phyloP scores from a whole-genome alignment of 2,329 filamentous ascomycete species.

The Tolypocladium amazonense region DNA sequence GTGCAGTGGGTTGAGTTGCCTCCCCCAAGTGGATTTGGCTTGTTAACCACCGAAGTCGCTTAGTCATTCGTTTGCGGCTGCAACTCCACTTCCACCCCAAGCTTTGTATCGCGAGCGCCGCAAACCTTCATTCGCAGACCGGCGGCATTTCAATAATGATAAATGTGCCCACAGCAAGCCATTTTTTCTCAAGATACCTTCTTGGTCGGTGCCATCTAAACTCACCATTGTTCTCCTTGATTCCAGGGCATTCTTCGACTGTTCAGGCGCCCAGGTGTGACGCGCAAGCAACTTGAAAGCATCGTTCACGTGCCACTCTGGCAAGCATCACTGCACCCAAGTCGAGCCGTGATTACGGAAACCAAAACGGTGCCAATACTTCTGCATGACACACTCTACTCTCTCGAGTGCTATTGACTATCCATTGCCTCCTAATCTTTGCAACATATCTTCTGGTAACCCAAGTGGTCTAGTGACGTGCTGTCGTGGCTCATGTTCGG shows the following conservation, averaged over 20 bases:
- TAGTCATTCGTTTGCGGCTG: conserved; percentile 2
- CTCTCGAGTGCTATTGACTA: background rate
- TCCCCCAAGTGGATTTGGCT: conserved; percentile 16
- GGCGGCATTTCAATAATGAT: background rate
- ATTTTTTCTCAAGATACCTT: background rate
- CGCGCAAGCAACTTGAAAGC: too few species aligned
- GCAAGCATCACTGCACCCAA: background rate
- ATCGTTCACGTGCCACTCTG: background rate
- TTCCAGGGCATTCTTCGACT: background rate
- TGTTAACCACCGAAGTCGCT: conserved; percentile 1
- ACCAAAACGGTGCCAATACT: background rate
- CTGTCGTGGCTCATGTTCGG: conserved; percentile 12
- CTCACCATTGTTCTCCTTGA: background rate
- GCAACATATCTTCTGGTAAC: background rate
- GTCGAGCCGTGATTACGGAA: background rate
- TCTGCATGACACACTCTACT: background rate
- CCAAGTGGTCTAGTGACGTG: conserved; percentile 4
- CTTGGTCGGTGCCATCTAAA: background rate
- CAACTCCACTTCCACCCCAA: background rate
- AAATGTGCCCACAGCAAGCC: background rate
- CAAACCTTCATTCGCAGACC: background rate
- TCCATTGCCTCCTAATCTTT: background rate
- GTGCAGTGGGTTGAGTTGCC: conserved; percentile 28
- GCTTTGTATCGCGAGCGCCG: background rate
- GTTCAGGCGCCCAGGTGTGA: background rate